Percentiles rank a stretch among this genome's conserved stretches.
Evolutionary conservation across 2,329 filamentous ascomycete genomes (phyloP).

Genomic region (Fusarium mexicanum): DNA sequence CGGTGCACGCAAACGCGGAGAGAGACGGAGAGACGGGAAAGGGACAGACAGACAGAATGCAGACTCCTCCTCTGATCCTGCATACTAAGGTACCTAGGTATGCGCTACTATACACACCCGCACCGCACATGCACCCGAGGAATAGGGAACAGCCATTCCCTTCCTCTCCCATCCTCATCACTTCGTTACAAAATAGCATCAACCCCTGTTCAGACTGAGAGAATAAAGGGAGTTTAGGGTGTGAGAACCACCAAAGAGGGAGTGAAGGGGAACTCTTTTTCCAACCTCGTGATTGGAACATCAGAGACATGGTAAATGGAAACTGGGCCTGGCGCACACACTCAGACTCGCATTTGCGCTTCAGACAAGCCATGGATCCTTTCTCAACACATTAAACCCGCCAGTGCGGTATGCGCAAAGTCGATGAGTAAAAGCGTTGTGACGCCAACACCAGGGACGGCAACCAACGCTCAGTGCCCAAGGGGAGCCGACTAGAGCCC

Average conservation of each 20-base stretch:
- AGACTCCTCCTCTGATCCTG: constrained; percentile 1
- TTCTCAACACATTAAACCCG: constrained; percentile 33
- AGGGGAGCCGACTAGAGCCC: constrained; percentile 36
- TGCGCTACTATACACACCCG: background rate
- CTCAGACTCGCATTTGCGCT: constrained; percentile 38
- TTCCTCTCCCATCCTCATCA: constrained; percentile 15
- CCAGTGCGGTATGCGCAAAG: constrained; percentile 40
- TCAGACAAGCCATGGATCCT: constrained; percentile 16
- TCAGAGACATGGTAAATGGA: constrained; percentile 38
- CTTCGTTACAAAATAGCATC: constrained; percentile 29
- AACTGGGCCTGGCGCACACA: constrained; percentile 41
- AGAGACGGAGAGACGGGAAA: constrained; percentile 30
- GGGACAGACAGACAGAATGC: constrained; percentile 4
- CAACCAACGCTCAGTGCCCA: constrained; percentile 35
- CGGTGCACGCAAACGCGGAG: constrained; percentile 32
- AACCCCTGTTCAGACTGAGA: constrained; percentile 26
- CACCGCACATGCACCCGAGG: constrained; percentile 2
- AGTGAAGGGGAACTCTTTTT: constrained; percentile 20
- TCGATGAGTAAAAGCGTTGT: constrained; percentile 39
- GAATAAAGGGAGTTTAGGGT: constrained; percentile 30
- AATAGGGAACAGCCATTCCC: constrained; percentile 27
- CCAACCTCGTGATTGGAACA: constrained; percentile 33
- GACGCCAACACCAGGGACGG: constrained; percentile 38
- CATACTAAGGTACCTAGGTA: background rate
- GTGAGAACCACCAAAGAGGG: constrained; percentile 15